A percentile compares a stretch with the other conserved stretches of the same genome.
Conservation (phyloP, 106 monocot genomes). For the Hemerocallis citrina region DNA sequence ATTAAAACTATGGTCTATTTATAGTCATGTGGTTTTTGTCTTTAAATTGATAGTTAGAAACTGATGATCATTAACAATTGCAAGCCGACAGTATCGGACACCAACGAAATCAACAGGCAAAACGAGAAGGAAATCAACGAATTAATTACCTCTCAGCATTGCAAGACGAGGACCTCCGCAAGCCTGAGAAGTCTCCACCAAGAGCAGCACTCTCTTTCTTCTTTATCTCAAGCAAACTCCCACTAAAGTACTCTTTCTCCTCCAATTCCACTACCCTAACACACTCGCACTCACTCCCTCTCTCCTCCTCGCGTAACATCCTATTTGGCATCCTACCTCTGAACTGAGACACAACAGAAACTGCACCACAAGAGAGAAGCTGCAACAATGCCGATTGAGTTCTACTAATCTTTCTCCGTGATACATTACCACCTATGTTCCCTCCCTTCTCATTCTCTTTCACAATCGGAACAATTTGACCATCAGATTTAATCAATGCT, state of each 20-base stretch:
- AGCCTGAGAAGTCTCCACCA: neutral
- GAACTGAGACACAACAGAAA: slow-evolving; percentile 26
- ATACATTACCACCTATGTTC: neutral
- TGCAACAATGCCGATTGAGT: slow-evolving; percentile 30
- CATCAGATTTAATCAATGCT: slow-evolving; percentile 33
- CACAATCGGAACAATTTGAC: neutral
- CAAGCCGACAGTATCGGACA: neutral
- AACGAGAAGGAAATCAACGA: too few species aligned
- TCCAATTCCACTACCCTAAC: slow-evolving; percentile 4
- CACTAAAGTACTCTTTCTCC: slow-evolving; percentile 29
- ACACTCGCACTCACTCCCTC: neutral
- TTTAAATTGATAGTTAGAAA: too few species aligned
- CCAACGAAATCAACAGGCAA: neutral
- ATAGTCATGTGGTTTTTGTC: too few species aligned
- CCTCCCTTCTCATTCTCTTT: neutral
- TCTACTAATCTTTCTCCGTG: slow-evolving; percentile 15
- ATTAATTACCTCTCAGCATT: slow-evolving; percentile 3
- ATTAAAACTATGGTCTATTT: neutral
- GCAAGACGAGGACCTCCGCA: neutral
- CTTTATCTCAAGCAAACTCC: slow-evolving; percentile 2
- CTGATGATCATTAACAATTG: neutral
- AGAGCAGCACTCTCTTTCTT: neutral
- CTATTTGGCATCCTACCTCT: slow-evolving; percentile 11
- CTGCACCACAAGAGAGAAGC: slow-evolving; percentile 42
- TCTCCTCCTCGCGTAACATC: neutral